Evolutionary conservation across 2,329 filamentous ascomycete species (phyloP), one percentile per base, ranked within the genome.

Genomic region (Phialocephala subalpina): DNA sequence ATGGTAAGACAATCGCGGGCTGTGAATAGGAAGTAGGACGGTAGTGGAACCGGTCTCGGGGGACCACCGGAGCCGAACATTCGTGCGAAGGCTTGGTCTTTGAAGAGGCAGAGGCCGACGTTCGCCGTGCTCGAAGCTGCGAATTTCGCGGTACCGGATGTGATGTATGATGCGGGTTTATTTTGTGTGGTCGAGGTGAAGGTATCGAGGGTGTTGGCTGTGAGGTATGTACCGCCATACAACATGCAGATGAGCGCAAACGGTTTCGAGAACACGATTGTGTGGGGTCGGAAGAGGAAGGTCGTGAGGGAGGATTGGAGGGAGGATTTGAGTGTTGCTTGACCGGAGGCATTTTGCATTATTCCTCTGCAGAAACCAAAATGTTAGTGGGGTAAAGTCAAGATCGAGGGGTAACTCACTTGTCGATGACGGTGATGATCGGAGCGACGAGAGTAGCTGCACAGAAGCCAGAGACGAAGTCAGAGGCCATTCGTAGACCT

Each of bases 141-240:
- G 80, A 98, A 97, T 77, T 97, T 97, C 67, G 87, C 79, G 0
- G 89, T 86, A 63, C 94, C 94, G 9, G 91, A 84, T 0, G 92
- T 94, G 35, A 93, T 89, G 71, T 82, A 79, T 6, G 83, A 81
- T 7, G 91, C 86, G 38, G 88, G 82, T 18, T 82, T 79, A 74
- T 86, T 80, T 58, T 82, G 78, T 16, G 88, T 72, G 1, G 91
- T 93, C 5, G 92, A 90, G 53, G 88, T 82, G 57, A 87, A 78
- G 0, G 95, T 97, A 81, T 98, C 95, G 76, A 97, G 88, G 14
- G 86, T 81, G 82, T 97, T 97, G 69, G 95, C 94, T 0, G 92
- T 93, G 14, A 96, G 81, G 82, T 97, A 97, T 66, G 95, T 98
- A 71, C 92, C 90, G 67, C 90, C 92, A 83, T 97, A 98, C 52